Base-by-base conservation (phyloP, 202 grass and related monocot genomes). In the Zizania palustris region DNA sequence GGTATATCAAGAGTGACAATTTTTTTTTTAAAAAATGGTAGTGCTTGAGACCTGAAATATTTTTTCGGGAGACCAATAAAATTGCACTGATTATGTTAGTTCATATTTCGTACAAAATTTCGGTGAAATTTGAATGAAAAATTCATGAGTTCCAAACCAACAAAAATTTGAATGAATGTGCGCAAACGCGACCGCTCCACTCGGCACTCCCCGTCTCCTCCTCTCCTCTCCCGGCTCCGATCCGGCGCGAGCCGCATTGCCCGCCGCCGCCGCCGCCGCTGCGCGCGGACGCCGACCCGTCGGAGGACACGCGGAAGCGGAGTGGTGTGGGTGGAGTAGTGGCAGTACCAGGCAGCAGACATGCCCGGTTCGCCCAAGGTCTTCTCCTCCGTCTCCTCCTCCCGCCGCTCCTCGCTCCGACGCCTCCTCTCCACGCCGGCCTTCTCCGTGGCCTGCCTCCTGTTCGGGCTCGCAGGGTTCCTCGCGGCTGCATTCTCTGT, bases 361-460 rank as follows among this genome's bases (percentile, higher is more conserved):
- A 98, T 98, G 96, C 91, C 91, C 60, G 79, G 70, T 19, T 90
- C 89, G 49, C 83, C 87, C 10, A 98, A 95, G 85, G 41, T 92
- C 45, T 90, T 98, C 91, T 41, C 80, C 40, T 46, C 63, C 36
- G 5, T 78, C 15, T 57, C 67, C 65, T 64, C 76, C 82, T 55
- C 76, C 9, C 84, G 82, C 66, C 80, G 86, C 73, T 75, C 70
- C 39, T 18, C 49, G 62, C 71, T 80, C 48, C 95, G 85, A 21
- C 84, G 85, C 19, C 58, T 89, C 56, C 63, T 86, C 43, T 51
- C 85, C 74, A 69, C 85, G 69, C 81, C 91, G 62, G 82, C 73
- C 84, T 83, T 92, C 86, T 81, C 87, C 70, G 45, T 45, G 42
- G 60, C 80, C 43, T 96, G 92, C 85, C 77, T 99, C 63, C 72